Base-by-base conservation (phyloP, 176 grass and related monocot genomes). In the Rhynchospora tenuis region DNA sequence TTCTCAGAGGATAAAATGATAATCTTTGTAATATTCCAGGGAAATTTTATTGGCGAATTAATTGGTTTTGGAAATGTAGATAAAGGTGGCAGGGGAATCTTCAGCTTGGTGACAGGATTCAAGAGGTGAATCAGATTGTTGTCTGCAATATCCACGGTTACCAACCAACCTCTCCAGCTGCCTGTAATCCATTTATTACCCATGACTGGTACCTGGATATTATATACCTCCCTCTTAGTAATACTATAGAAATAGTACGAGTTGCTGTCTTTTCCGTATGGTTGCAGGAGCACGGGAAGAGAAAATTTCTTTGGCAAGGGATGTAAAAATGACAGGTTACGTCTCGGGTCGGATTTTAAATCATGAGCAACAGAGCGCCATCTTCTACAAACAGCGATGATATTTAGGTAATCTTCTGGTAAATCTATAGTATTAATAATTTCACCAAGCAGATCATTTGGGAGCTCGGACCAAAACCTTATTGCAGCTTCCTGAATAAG, bases 241-340 rank as follows among this genome's bases (percentile, higher is more conserved):
- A 72, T 72, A 72, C 68, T 46, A 46, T 72, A 72, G 2, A 72
- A 43, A 72, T 72, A 72, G 24, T 72, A 31, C 45, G 20, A 63
- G 9, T 63, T 4, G 8, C 10, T 4, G 6, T 27, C 7, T 27
- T 63, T 63, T 27, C 0, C 60, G 12, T 9, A 0, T 27, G 9
- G 60, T 63, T 13, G 22, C 23, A 63, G 23, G 60, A 63, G 60
- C 20, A 63, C 12, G 60, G 60, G 60, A 63, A 63, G 23, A 63
- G 20, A 22, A 63, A 26, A 63, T 63, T 63, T 63, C 60, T 7
- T 63, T 2, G 60, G 60, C 22, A 63, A 63, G 23, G 60, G 23
- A 26, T 63, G 23, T 8, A 63, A 63, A 11, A 26, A 11, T 63
- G 7, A 9, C 4, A 63, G 60, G 22, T 63, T 24, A 27, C 60